Base-by-base conservation (phyloP, 2,329 filamentous ascomycete species). In the Alternaria solani region DNA sequence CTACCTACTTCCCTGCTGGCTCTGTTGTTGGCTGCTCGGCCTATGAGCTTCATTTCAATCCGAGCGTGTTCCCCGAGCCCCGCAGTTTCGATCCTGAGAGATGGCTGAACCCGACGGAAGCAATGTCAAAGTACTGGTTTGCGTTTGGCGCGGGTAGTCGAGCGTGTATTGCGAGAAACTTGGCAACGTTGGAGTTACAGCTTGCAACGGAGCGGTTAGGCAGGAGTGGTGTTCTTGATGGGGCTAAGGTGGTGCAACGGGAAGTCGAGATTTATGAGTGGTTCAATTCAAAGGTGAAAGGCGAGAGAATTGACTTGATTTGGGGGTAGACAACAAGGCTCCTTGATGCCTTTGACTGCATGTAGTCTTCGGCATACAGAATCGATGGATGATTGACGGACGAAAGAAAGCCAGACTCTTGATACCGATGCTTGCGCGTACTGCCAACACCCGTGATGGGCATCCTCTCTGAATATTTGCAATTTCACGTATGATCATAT, bases 281-380 rank as follows among this genome's bases (percentile, higher is more conserved):
- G 85, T 87, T 87, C 63, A 87, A 86, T 65, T 81, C 81, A 1
- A 82, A 81, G 63, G 80, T 87, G 2, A 80, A 82, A 39, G 83
- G 81, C 0, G 82, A 82, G 62, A 81, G 75, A 67, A 82, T 87
- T 20, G 81, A 83, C 7, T 28, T 74, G 8, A 30, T 68, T 1
- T 74, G 71, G 70, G 41, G n/a, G 7, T 60, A 11, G 43, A 9
- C 49, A 16, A 36, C 1, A 48, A 25, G 46, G 18, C 20, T 48
- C 30, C 16, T 16, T 23, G 16, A 36, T 36, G 18, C 14, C 14
- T 34, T 34, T 48, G 14, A 16, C 30, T 48, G 9, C 18, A 25
- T 48, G 18, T 20, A 34, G 30, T 36, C 30, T 48, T 23, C 16
- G 14, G 14, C 30, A 23, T 48, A 36, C 18, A 23, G 16, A 48